Conservation (phyloP, 2,329 filamentous ascomycete species). For the Gliomastix tumulicola region DNA sequence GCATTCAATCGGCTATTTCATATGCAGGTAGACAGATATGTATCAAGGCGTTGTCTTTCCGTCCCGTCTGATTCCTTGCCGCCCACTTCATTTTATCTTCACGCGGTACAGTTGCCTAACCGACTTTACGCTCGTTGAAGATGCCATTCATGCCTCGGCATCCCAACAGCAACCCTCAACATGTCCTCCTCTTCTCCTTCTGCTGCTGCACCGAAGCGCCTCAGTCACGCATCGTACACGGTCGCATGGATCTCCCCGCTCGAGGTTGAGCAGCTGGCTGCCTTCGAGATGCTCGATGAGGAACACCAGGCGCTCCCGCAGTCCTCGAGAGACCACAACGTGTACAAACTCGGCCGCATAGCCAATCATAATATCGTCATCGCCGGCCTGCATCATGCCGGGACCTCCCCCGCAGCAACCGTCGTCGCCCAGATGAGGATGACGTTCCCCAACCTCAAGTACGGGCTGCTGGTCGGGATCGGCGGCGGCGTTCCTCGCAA, state of each 20-base stretch:
- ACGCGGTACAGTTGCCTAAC: too few species aligned
- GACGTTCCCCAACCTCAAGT: slow-evolving; percentile 16
- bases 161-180: too few species aligned
- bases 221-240: slow-evolving; percentile 10
- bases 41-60: too few species aligned
- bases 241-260: slow-evolving; percentile 20
- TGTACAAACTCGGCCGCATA: slow-evolving; percentile 19
- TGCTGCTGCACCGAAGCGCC: too few species aligned
- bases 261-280: slow-evolving; percentile 14
- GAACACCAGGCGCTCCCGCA: slow-evolving; percentile 8
- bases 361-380: slow-evolving; percentile 22
- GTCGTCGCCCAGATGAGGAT: slow-evolving; percentile 1
- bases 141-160: too few species aligned
- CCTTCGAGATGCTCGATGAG: slow-evolving; percentile 15
- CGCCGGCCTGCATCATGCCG: slow-evolving; percentile 17
- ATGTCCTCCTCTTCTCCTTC: too few species aligned
- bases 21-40: too few species aligned
- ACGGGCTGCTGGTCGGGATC: slow-evolving; percentile 22
- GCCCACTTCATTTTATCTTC: too few species aligned
- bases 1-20: too few species aligned
- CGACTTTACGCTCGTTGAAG: too few species aligned
- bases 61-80: too few species aligned
- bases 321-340: slow-evolving; percentile 6
- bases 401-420: slow-evolving; percentile 18
- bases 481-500: slow-evolving; percentile 21